These are phyloP conservation scores for Chrysoporthe puriensis DNA, from an alignment of 2,329 filamentous ascomycete species.

Conservation along the genomic window DNA sequence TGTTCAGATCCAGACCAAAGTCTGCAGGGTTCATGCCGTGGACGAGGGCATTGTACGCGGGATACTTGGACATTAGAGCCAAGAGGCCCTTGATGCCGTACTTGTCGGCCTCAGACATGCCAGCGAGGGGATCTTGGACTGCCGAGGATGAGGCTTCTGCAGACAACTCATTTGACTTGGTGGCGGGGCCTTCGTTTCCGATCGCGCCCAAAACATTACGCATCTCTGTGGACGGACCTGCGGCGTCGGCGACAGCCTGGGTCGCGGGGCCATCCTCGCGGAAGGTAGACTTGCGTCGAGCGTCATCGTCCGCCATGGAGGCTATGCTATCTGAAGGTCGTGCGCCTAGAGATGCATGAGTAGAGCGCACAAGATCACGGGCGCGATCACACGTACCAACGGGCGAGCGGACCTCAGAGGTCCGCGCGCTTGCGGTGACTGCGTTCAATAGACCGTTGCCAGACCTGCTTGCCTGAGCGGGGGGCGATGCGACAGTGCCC, in stretches of 20 bases:
- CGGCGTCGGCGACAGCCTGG: constrained; percentile 41
- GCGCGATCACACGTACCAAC: constrained; percentile 40
- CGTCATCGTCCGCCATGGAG: constrained; percentile 47
- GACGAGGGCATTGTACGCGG: constrained; percentile 64
- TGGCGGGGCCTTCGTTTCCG: constrained; percentile 46
- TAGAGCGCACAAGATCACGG: not conserved
- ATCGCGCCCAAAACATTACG: constrained; percentile 52
- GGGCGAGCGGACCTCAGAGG: constrained; percentile 54
- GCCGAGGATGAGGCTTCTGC: constrained; percentile 27
- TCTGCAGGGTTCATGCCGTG: constrained; percentile 61
- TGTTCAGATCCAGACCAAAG: constrained; percentile 61
- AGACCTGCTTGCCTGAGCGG: constrained; percentile 47
- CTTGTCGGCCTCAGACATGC: constrained; percentile 65
- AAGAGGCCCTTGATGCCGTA: constrained; percentile 68
- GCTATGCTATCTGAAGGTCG: constrained; percentile 51
- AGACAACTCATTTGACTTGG: constrained; percentile 45
- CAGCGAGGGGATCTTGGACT: constrained; percentile 60
- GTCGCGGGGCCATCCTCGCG: constrained; percentile 47
- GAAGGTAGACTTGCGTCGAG: constrained; percentile 49
- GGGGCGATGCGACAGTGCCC: constrained; percentile 42
- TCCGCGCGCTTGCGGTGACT: constrained; percentile 61
- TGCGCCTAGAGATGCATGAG: constrained; percentile 40
- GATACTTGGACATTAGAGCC: constrained; percentile 66
- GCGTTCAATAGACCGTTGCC: constrained; percentile 68
- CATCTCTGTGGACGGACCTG: constrained; percentile 39